These are phyloP conservation scores for Phialophora verrucosa DNA, from an alignment of 2,329 filamentous ascomycete genomes.

Conservation along the genomic window DNA sequence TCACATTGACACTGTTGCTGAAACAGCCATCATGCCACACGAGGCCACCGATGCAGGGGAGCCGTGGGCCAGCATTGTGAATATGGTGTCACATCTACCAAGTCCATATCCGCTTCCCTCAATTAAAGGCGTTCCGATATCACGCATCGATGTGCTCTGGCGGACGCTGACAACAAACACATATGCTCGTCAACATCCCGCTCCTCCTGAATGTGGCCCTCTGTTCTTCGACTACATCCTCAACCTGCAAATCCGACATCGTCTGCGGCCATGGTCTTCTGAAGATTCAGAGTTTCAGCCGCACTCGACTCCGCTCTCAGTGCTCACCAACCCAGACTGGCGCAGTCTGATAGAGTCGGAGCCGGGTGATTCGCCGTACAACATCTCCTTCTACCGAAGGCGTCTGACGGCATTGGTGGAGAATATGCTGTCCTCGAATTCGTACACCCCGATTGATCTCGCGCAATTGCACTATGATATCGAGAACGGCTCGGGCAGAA, in stretches of 20 bases:
- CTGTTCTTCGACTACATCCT: slow-evolving; percentile 23
- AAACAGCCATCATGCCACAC: slow-evolving; percentile 17
- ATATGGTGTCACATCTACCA: slow-evolving; percentile 13
- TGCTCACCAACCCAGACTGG: slow-evolving; percentile 21
- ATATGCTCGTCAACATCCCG: slow-evolving; percentile 21
- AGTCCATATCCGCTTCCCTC: slow-evolving; percentile 10
- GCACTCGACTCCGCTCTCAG: slow-evolving; percentile 17
- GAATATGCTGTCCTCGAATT: slow-evolving; percentile 19
- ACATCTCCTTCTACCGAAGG: slow-evolving; percentile 15
- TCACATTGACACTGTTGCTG: slow-evolving; percentile 17
- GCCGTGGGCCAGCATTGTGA: slow-evolving; percentile 22
- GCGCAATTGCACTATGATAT: slow-evolving; percentile 22
- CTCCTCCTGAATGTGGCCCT: slow-evolving; percentile 14
- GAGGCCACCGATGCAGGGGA: slow-evolving; percentile 19
- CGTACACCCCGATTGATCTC: slow-evolving; percentile 19
- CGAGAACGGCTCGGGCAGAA: slow-evolving; percentile 10
- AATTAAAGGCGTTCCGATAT: slow-evolving; percentile 8
- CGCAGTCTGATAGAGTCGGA: slow-evolving; percentile 15
- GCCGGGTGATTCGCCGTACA: slow-evolving; percentile 14
- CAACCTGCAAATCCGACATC: slow-evolving; percentile 23
- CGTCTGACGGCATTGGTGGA: slow-evolving; percentile 22
- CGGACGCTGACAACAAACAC: slow-evolving; percentile 23
- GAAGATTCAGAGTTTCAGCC: slow-evolving; percentile 18
- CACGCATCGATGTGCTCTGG: slow-evolving; percentile 21
- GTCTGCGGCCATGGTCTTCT: slow-evolving; percentile 21